Conservation (phyloP, 495 filamentous ascomycete species). For the Podospora anserina region DNA sequence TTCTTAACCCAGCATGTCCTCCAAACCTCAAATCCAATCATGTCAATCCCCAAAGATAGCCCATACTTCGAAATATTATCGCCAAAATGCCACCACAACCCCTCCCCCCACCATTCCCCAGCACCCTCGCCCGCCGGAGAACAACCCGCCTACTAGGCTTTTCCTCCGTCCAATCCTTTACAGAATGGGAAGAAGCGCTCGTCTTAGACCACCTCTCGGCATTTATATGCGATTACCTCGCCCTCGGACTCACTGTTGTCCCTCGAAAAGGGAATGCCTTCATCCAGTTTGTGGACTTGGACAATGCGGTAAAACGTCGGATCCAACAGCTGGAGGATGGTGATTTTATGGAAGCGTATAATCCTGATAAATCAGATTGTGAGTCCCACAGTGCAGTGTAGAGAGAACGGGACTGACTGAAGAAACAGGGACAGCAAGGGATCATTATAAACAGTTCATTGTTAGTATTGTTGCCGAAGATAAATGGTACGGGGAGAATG, state of each 20-base stretch:
- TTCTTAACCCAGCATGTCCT: neutral
- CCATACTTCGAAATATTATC: neutral
- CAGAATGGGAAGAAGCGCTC: slow-evolving; percentile 13
- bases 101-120: no score
- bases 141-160: slow-evolving; percentile 14
- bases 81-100: neutral
- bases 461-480: slow-evolving; percentile 16
- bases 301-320: slow-evolving; percentile 3
- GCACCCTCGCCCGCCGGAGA: neutral
- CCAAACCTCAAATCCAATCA: neutral
- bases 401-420: neutral
- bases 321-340: slow-evolving; percentile 5
- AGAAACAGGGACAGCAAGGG: slow-evolving; percentile 6
- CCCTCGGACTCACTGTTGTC: slow-evolving; percentile 7
- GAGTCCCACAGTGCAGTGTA: neutral
- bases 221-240: slow-evolving; percentile 19
- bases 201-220: slow-evolving; percentile 16
- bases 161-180: neutral
- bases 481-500: slow-evolving; percentile 5
- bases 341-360: slow-evolving; percentile 1
- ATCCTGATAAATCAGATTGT: slow-evolving; percentile 16
- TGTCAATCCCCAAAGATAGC: no score
- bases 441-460: slow-evolving; percentile 20
- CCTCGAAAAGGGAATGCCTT: slow-evolving; percentile 1
- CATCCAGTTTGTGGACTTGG: slow-evolving; percentile 13